Base-by-base conservation (phyloP, 495 filamentous ascomycete species). In the Hypoxylon crocopeplum region DNA sequence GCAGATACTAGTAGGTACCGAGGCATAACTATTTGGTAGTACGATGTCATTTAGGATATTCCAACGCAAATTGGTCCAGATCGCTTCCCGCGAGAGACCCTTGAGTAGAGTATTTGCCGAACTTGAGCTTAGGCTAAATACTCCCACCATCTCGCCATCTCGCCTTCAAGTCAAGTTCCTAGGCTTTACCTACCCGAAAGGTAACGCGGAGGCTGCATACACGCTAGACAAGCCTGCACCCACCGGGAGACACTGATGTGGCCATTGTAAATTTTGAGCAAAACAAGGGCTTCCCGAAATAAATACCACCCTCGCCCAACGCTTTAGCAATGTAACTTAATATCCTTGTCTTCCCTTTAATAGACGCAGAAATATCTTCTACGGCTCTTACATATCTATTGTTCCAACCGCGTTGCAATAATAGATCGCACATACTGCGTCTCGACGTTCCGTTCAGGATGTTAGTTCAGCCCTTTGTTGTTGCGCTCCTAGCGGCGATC, bases 111-210 rank as follows among this genome's bases (percentile, higher is more conserved):
- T 19, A 47, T 32, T 38, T 56, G 47, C 51, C 51, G 51, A n/a
- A 16, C 1, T 7, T 17, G 30, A 51, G 16, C 49, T 56, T 56
- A 62, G 59, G 59, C 59, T 62, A 62, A 62, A 62, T 62, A 8
- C n/a, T 17, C 11, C 36, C 45, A 47, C 6, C 15, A 39, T 39
- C n/a, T n/a, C n/a, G n/a, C 38, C 15, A 39, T 45, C 38, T 19
- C 37, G 24, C 20, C 24, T 45, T 55, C 29, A 7, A 49, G 20
- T 25, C 22, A 7, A 13, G 15, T 16, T 16, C n/a, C 25, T 17
- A 48, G 22, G 3, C 10, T 25, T 48, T 19, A n/a, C 15, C 15
- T 37, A 50, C 32, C 38, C 45, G 37, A 55, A 25, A n/a, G 45
- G 50, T 20, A 61, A 20, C 17, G 24, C 39, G 46, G 52, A 51